Evolutionary conservation across 148 eudicot genomes (phyloP).

Genomic region (Rhododendron molle): DNA sequence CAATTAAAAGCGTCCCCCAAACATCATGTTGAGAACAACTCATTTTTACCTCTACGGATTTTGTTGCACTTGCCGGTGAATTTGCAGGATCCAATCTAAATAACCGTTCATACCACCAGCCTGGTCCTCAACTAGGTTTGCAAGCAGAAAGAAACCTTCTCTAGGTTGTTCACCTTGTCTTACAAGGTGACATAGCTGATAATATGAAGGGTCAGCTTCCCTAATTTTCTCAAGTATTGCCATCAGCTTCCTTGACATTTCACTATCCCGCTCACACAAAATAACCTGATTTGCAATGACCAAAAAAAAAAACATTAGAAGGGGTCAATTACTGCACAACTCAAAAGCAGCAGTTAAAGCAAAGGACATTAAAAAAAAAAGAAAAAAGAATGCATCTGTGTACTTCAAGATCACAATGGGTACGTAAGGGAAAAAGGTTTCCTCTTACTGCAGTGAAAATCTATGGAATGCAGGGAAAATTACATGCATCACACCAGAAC

Average conservation of each 20-base stretch:
- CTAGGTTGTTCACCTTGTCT: slow-evolving; percentile 97
- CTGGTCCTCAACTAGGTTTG: slow-evolving; percentile 87
- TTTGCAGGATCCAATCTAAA: slow-evolving; percentile 75
- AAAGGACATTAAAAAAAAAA: neutral
- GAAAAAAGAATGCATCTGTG: neutral
- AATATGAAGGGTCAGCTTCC: slow-evolving; percentile 61
- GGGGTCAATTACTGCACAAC: neutral
- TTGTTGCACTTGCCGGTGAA: slow-evolving; percentile 82
- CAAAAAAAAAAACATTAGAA: slow-evolving; percentile 11
- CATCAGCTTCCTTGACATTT: slow-evolving; percentile 73
- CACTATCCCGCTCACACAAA: slow-evolving; percentile 48
- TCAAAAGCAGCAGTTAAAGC: neutral
- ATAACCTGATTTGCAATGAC: slow-evolving; percentile 37
- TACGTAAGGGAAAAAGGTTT: neutral
- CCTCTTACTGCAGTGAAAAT: neutral
- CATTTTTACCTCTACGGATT: slow-evolving; percentile 51
- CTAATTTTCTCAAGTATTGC: slow-evolving; percentile 52
- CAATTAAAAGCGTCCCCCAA: neutral
- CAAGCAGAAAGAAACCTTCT: slow-evolving; percentile 81
- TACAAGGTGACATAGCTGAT: slow-evolving; percentile 82
- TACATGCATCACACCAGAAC: neutral
- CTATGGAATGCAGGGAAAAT: neutral
- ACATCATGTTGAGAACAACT: slow-evolving; percentile 2
- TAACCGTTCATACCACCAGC: slow-evolving; percentile 70
- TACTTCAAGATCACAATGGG: neutral